phyloP scores from a whole-genome alignment of 2,329 filamentous ascomycete species.

The Catunica adiposa region DNA sequence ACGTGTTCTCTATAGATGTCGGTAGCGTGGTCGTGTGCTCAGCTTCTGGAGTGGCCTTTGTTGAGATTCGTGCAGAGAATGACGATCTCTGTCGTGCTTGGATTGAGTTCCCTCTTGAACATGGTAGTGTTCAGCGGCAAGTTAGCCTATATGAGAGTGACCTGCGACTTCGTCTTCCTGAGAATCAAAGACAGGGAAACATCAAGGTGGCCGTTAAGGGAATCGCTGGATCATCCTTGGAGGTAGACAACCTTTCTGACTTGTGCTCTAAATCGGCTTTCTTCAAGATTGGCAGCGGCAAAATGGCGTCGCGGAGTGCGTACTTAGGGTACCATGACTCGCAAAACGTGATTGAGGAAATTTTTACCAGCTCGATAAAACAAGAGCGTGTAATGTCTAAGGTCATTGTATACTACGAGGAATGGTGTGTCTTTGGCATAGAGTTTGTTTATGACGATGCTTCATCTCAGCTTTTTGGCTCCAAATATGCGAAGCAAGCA shows the following conservation, averaged over 20 bases:
- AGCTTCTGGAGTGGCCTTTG: conserved; percentile 63
- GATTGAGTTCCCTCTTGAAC: conserved; percentile 60
- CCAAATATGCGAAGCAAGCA: conserved; percentile 50
- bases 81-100: conserved; percentile 66
- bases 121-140: conserved; percentile 49
- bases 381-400: conserved; percentile 58
- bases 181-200: conserved; percentile 52
- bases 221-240: conserved; percentile 53
- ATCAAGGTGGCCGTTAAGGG: conserved; percentile 63
- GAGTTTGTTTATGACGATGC: conserved; percentile 89
- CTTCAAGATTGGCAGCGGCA: conserved; percentile 54
- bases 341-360: conserved; percentile 53
- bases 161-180: conserved; percentile 53
- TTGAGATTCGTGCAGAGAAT: conserved; percentile 68
- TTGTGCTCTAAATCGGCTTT: conserved; percentile 56
- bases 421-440: conserved; percentile 56
- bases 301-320: conserved; percentile 58
- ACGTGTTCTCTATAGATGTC: conserved; percentile 71
- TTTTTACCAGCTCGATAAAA: conserved; percentile 53
- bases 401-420: conserved; percentile 61
- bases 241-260: conserved; percentile 58
- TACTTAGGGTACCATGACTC: conserved; percentile 57
- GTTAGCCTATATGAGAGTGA: conserved; percentile 59
- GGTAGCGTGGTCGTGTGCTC: conserved; percentile 63
- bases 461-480: conserved; percentile 73